Base-by-base conservation (phyloP, 208 protist species). In the Willaertia magna region DNA sequence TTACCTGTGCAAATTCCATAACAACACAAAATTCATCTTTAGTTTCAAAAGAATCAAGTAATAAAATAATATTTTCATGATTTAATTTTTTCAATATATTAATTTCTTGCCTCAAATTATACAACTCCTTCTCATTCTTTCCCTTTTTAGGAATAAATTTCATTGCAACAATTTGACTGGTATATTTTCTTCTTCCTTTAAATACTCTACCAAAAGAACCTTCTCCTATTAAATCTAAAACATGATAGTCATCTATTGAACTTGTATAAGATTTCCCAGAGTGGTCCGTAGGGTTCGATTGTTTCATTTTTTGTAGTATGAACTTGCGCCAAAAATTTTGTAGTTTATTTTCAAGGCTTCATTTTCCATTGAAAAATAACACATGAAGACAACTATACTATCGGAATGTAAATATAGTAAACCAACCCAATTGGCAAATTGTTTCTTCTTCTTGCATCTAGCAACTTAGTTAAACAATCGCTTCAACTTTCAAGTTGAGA, bases 151-250 rank as follows among this genome's bases (percentile, higher is more conserved):
- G 61, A 75, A 99, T 99, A 85, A 97, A 97, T 89, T 99, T 99
- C 88, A 99, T 96, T n/a, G 97, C 97, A n/a, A 98, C 96, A 75
- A 97, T 91, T 84, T 98, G 93, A 0, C 94, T 94, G 16, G 94
- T 97, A 48, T 91, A 92, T 76, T 96, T 96, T 49, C 94, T 91
- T 42, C 96, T 90, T 30, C 93, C 96, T 86, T 96, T 97, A 91
- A 96, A 98, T n/a, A 99, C 97, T 87, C 98, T 98, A 26, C 97
- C 97, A 92, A 99, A 99, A 20, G 96, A 98, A 26, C 97, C 97
- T 85, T 98, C 96, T 40, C 97, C 97, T 76, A 99, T 97, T 34
- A 96, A 90, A 59, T 97, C 94, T 14, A 97, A 89, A 85, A 97
- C 91, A 59, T 94, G 91, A 91, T 98, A 98, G 55, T 94, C 91